phyloP scores from a whole-genome alignment of 768 basidiomycete species.

The Pholiota molesta region DNA sequence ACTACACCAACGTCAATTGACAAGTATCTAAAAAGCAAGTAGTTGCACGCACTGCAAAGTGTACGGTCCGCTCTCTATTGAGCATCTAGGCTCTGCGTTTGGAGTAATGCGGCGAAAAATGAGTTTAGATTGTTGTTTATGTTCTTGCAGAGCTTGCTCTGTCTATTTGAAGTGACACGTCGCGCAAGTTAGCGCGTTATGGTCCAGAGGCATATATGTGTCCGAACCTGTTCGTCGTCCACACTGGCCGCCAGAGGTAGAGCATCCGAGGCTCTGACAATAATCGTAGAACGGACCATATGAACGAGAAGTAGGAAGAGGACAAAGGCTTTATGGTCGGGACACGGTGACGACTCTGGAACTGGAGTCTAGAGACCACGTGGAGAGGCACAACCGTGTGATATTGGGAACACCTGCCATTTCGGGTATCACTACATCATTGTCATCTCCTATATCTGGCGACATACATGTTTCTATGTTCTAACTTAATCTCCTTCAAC shows the following conservation, averaged over 20 bases:
- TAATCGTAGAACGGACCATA: slow-evolving; percentile 89
- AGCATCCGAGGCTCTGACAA: slow-evolving; percentile 84
- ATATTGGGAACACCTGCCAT: slow-evolving; percentile 13
- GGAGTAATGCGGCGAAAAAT: slow-evolving; percentile 93
- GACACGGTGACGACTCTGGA: slow-evolving; percentile 8
- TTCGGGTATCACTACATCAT: slow-evolving; percentile 11
- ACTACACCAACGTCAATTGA: slow-evolving; percentile 43
- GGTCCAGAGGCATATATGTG: background rate
- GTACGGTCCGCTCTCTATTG: slow-evolving; percentile 93
- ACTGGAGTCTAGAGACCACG: slow-evolving; percentile 8
- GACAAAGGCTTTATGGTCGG: background rate
- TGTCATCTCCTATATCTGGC: slow-evolving; percentile 8
- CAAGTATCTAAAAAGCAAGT: background rate
- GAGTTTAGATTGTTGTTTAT: slow-evolving; percentile 98
- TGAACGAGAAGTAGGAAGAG: slow-evolving; percentile 9
- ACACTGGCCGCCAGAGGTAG: slow-evolving; percentile 94
- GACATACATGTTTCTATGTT: slow-evolving; percentile 22
- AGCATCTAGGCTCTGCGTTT: slow-evolving; percentile 94
- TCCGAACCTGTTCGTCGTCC: slow-evolving; percentile 90
- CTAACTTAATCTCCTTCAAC: slow-evolving; percentile 10
- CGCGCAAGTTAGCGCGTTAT: slow-evolving; percentile 22
- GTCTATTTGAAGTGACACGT: slow-evolving; percentile 59
- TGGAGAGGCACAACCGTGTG: background rate
- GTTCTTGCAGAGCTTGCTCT: slow-evolving; percentile 91
- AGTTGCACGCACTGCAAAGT: slow-evolving; percentile 83